Evolutionary conservation across 73 alveolate genomes (phyloP).

Genomic region (Uronychia binucleata): DNA sequence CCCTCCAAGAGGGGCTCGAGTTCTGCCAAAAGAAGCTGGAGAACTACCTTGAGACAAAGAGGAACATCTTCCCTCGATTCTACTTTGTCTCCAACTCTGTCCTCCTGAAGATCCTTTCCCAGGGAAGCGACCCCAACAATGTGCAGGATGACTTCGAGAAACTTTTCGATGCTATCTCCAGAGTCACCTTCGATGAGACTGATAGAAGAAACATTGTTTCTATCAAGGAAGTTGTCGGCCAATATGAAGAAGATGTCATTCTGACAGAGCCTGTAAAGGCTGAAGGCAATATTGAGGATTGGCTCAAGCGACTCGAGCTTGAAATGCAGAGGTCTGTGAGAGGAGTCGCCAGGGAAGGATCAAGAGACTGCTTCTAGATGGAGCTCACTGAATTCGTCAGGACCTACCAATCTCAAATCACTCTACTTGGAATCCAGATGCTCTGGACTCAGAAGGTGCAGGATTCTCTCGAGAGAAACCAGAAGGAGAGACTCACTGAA

Average conservation of each 20-base stretch:
- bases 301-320: constrained; percentile 97
- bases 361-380: constrained; percentile 72
- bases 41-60: constrained; percentile 99
- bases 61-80: constrained; percentile 99
- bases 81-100: constrained; percentile 99
- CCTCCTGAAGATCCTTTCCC: constrained; percentile 97
- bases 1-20: constrained; percentile 95
- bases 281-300: constrained; percentile 99
- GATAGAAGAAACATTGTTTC: constrained; percentile 94
- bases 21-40: constrained; percentile 99
- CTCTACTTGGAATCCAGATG: constrained; percentile 89
- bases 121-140: constrained; percentile 96
- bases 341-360: constrained; percentile 80
- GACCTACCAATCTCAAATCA: constrained; percentile 75
- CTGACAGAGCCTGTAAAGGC: constrained; percentile 97
- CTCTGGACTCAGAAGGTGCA: constrained; percentile 92
- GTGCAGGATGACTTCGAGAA: constrained; percentile 97
- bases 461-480: constrained; percentile 87
- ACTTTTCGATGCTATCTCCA: constrained; percentile 99
- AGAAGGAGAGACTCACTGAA: constrained; percentile 76
- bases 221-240: constrained; percentile 86
- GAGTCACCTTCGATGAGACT: constrained; percentile 96
- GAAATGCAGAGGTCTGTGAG: constrained; percentile 97
- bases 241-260: constrained; percentile 90
- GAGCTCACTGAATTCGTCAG: constrained; percentile 76